phyloP scores from a whole-genome alignment of 2,329 filamentous ascomycete species.

The Aspergillus thermomutatus region DNA sequence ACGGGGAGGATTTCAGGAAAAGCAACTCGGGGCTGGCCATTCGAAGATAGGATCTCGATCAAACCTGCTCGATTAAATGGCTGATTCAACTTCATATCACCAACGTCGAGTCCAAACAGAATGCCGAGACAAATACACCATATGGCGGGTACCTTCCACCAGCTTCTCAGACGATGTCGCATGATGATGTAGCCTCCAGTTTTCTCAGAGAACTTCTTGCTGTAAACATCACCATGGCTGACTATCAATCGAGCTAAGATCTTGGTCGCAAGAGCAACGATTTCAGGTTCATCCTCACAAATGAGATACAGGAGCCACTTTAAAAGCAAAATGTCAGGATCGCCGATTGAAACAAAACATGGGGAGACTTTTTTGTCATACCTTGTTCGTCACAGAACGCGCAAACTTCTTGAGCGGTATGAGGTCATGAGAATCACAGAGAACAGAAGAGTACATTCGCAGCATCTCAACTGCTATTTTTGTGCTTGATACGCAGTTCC shows the following conservation, averaged over 20 bases:
- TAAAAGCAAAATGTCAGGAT: conserved; percentile 7
- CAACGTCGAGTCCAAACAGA: conserved; percentile 79
- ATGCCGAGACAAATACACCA: conserved; percentile 90
- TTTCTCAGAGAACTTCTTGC: conserved; percentile 79
- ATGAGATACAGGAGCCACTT: conserved; percentile 90
- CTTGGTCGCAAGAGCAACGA: conserved; percentile 75
- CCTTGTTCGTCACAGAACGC: conserved; percentile 91
- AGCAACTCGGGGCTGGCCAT: conserved; percentile 60
- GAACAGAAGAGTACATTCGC: conserved; percentile 70
- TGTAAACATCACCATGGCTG: conserved; percentile 76
- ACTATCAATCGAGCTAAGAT: conserved; percentile 81
- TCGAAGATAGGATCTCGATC: conserved; percentile 63
- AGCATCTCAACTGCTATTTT: conserved; percentile 73
- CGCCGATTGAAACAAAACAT: background rate
- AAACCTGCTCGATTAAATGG: conserved; percentile 73
- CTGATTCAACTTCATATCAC: conserved; percentile 67
- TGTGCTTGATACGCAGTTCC: conserved; percentile 52
- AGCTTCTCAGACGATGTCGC: conserved; percentile 74
- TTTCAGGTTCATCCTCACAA: conserved; percentile 78
- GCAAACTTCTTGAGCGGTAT: conserved; percentile 81
- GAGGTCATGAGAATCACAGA: conserved; percentile 70
- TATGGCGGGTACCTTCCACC: conserved; percentile 81
- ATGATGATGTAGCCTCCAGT: conserved; percentile 85
- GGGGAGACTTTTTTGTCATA: conserved; percentile 38
- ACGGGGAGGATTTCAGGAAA: conserved; percentile 77